Conservation (phyloP, 2,329 filamentous ascomycete species). For the Sporothrix dimorphospora region DNA sequence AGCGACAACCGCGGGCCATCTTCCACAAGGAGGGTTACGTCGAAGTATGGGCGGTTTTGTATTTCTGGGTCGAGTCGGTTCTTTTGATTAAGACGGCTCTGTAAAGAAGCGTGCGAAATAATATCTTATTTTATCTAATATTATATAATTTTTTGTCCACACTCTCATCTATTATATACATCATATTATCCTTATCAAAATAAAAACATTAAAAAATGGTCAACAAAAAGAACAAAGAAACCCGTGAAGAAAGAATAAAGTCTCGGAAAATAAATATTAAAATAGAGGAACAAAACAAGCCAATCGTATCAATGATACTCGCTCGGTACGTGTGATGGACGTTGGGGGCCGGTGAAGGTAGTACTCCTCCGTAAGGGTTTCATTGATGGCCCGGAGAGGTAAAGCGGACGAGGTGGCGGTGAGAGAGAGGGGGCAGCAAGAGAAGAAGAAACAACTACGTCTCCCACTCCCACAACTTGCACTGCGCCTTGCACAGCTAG, state of each 20-base stretch:
- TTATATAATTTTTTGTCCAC: too few relatives aligned
- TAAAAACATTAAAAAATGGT: too few relatives aligned
- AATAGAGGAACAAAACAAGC: neutral
- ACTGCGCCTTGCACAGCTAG: neutral
- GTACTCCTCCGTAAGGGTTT: neutral
- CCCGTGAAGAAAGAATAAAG: too few relatives aligned
- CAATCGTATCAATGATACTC: neutral
- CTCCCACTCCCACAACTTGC: neutral
- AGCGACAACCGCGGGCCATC: neutral
- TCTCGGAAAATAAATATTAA: too few relatives aligned
- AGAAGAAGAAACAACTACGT: neutral
- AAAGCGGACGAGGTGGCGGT: neutral
- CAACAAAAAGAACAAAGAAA: too few relatives aligned
- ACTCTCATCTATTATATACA: too few relatives aligned
- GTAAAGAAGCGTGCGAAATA: too few relatives aligned
- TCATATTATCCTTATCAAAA: too few relatives aligned
- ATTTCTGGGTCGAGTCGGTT: neutral
- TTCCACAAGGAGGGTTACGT: neutral
- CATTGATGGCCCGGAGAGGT: neutral
- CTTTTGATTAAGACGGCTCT: too few relatives aligned
- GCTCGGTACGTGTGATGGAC: neutral
- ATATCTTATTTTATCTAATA: too few relatives aligned
- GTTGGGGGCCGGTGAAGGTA: neutral
- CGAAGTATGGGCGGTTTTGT: neutral
- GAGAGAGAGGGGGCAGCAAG: constrained; percentile 8